A percentile compares a stretch with the other conserved stretches of the same genome.
phyloP scores from a whole-genome alignment of 352 stramenopile genomes.

The Plasmopara viticola region DNA sequence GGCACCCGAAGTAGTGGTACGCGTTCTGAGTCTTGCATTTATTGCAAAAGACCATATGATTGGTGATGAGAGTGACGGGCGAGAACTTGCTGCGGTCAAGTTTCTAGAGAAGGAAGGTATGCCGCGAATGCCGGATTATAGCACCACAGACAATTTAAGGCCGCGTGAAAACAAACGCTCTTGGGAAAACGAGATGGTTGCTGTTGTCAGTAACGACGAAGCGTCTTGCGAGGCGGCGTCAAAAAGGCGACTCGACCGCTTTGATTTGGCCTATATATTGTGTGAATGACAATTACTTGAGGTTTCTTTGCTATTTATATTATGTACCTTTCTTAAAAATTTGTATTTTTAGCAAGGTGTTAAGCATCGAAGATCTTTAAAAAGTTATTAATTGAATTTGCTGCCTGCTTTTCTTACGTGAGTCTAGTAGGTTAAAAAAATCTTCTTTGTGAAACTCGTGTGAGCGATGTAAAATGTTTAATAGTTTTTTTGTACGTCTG shows the following conservation, averaged over 20 bases:
- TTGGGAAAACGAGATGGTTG: neutral
- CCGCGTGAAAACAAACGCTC: neutral
- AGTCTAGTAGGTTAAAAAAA: too few relatives aligned
- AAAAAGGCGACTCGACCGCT: neutral
- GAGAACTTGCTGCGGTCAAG: constrained; percentile 5
- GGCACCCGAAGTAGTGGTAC: constrained; percentile 19
- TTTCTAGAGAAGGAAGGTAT: neutral
- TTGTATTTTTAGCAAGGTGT: too few relatives aligned
- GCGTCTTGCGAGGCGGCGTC: neutral
- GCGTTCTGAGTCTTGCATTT: constrained; percentile 7
- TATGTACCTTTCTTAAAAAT: too few relatives aligned
- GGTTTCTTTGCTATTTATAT: neutral
- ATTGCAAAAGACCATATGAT: constrained; percentile 47
- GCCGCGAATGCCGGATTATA: neutral
- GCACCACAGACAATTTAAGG: neutral
- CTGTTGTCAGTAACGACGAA: neutral
- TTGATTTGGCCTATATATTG: constrained; percentile 1
- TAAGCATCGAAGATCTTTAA: too few relatives aligned
- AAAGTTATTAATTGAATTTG: too few relatives aligned
- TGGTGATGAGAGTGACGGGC: constrained; percentile 22
- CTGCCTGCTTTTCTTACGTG: too few relatives aligned
- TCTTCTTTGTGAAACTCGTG: too few relatives aligned
- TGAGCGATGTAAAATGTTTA: too few relatives aligned
- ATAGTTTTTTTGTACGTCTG: too few relatives aligned
- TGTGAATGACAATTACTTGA: neutral